Evolutionary conservation across 2,329 filamentous ascomycete species (phyloP).

Genomic region (Penicillium sp.): DNA sequence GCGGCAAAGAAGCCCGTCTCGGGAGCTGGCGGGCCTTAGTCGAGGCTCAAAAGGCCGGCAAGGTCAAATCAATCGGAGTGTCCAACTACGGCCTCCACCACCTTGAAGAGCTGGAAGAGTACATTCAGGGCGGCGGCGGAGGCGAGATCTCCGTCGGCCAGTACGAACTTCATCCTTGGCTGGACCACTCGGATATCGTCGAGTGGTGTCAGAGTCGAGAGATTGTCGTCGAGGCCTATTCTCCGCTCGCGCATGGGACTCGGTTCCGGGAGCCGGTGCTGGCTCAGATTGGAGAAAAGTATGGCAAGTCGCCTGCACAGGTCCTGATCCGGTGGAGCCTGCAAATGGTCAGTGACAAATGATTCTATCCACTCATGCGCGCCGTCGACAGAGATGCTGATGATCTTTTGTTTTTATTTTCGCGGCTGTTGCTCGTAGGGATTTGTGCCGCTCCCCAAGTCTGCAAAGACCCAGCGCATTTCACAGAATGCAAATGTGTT

Average conservation of each 20-base stretch:
- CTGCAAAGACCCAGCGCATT: constrained; percentile 53
- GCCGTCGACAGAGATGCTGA: no score
- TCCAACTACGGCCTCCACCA: constrained; percentile 74
- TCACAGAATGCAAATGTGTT: constrained; percentile 55
- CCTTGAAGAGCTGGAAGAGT: constrained; percentile 57
- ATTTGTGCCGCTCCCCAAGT: constrained; percentile 59
- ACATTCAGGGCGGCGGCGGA: constrained; percentile 54
- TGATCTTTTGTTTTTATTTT: background rate
- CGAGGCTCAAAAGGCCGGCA: constrained; percentile 66
- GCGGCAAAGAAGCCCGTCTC: constrained; percentile 60
- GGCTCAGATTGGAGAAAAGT: constrained; percentile 57
- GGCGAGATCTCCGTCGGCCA: constrained; percentile 69
- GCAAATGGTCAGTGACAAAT: constrained; percentile 58
- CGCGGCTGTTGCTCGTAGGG: constrained; percentile 34
- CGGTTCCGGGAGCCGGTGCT: constrained; percentile 64
- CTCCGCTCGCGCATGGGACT: constrained; percentile 65
- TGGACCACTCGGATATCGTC: constrained; percentile 63
- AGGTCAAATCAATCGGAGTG: constrained; percentile 66
- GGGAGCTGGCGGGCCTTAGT: constrained; percentile 72
- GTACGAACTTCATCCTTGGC: constrained; percentile 78
- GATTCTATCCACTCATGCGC: no score
- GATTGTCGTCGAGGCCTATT: constrained; percentile 73
- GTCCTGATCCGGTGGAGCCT: constrained; percentile 72
- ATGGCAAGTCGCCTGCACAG: constrained; percentile 65
- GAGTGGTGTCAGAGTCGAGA: constrained; percentile 58